Evolutionary conservation across 2,329 filamentous ascomycete species (phyloP), one percentile per base, ranked within the genome.

Genomic region (Aspergillus amoenus): DNA sequence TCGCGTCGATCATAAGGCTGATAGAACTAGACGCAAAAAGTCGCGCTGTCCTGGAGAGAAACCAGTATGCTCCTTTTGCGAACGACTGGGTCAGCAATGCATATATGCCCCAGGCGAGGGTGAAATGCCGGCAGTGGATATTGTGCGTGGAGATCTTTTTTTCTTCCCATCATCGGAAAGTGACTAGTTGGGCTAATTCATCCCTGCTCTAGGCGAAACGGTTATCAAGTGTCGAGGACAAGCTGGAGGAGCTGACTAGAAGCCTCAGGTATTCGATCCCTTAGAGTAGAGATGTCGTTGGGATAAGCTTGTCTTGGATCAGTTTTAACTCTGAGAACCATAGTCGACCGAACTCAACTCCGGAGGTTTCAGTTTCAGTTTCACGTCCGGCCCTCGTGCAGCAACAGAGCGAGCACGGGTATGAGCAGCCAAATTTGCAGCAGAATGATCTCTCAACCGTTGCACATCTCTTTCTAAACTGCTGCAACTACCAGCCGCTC

Each of bases 1-100:
- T 41, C 34, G 42, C 49, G 56, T 46, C 44, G 34, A 52, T 39
- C 11, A 15, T 50, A 17, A n/a, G 40, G 49, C n/a, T 59, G 17
- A 51, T 57, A 30, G 27, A 24, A 27, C 8, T 54, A 82, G 80
- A 56, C 74, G 80, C 42, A 82, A 82, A 66, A 82, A 82, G 64
- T 76, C 78, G 30, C 76, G 76, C 67, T 82, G 80, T 58, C 78
- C 79, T 1, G 80, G 80, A 8, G 80, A 82, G 61, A 75, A 78
- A 55, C 80, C 80, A 0, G 62, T 72, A 0, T 82, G 80, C 63
- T 81, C 80, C 2, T 74, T 79, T 51, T 82, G 80, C 66, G 70
- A 74, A 32, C 74, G 80, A n/a, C 69, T 82, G 30, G 72, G 75
- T 5, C 80, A 82, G 63, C 65, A 65, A 58, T 82, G 80, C 59